Base-by-base conservation (phyloP, 2,329 filamentous ascomycete species). In the Colletotrichum scovillei region DNA sequence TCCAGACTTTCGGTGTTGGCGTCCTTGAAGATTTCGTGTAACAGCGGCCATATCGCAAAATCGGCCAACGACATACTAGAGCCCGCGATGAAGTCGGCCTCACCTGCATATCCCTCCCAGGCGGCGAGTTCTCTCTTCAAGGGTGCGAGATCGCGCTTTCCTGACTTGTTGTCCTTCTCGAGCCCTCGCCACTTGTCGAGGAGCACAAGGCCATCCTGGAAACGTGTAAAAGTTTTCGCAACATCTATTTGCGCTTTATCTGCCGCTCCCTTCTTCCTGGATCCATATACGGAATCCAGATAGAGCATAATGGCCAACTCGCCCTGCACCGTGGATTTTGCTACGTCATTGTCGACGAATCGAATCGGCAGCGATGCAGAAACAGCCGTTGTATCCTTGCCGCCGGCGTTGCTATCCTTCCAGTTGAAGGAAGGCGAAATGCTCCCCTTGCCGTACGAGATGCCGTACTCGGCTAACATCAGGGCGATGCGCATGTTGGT, bases 231-330 rank as follows among this genome's bases (percentile, higher is more conserved):
- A 59, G 79, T 78, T 63, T 75, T 78, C 1, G 84, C 86, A 4
- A 85, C 77, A 22, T 83, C 79, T 5, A 76, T 28, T 5, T 78
- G 76, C 1, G 78, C 63, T 12, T 75, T 68, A 3, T 79, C 76
- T 8, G 74, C 67, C 63, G 79, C 76, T 2, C 74, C 77, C 52
- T 76, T 64, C 64, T 79, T 80, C n/a, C 77, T 75, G 0, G 75
- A 72, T 1, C 85, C 84, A 73, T 91, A 86, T 14, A 85, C 81
- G 2, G 88, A 84, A 72, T 93, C 89, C 1, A 94, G 83, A 72
- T 94, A 92, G 11, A 89, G 78, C 84, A 92, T 84, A 71, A 91
- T 88, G 42, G 86, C 86, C 1, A 86, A 65, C 53, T 88, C 84
- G 5, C 90, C 89, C 8, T 86, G 80, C 0, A 89, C 83, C 0